Conservation (phyloP, 2,329 filamentous ascomycete genomes). For the Helotiales sp. region DNA sequence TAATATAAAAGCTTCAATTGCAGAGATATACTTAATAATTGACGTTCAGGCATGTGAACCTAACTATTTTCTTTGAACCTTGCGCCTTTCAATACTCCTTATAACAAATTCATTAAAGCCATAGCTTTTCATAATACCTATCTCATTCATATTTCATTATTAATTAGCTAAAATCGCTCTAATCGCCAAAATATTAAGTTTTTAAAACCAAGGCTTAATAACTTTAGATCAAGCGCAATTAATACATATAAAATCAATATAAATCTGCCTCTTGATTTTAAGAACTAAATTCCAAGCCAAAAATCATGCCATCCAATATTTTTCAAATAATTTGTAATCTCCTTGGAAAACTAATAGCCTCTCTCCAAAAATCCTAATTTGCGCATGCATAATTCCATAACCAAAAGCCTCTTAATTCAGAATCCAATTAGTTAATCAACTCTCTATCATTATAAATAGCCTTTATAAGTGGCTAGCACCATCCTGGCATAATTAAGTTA, state of each 20-base stretch:
- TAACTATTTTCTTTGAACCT: neutral
- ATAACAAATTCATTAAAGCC: neutral
- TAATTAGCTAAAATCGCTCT: neutral
- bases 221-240: neutral
- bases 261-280: neutral
- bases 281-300: neutral
- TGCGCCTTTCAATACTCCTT: neutral
- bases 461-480: neutral
- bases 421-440: neutral
- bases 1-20: neutral
- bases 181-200: neutral
- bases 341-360: neutral
- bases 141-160: neutral
- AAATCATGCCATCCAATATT: neutral
- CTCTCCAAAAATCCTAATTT: neutral
- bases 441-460: neutral
- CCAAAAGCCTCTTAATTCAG: neutral
- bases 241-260: neutral
- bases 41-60: neutral
- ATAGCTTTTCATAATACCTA: no score
- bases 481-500: neutral
- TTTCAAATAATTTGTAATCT: neutral
- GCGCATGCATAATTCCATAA: neutral
- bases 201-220: neutral
- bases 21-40: neutral